Evolutionary conservation across 2,329 filamentous ascomycete genomes (phyloP).

Genomic region (Neofusicoccum ribis): DNA sequence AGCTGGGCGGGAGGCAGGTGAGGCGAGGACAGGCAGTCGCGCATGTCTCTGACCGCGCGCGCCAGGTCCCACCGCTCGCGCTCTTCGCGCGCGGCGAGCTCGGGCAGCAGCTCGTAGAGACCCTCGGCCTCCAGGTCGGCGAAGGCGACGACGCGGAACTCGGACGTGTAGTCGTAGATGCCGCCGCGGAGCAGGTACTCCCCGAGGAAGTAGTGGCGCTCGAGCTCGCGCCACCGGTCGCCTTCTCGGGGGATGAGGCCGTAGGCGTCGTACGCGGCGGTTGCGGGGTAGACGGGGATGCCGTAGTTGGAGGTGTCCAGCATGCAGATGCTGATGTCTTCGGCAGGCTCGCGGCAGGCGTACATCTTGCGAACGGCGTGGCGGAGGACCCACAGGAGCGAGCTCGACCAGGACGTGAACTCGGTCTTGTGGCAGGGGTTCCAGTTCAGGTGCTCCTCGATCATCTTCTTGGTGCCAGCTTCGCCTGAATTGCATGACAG

Average conservation of each 20-base stretch:
- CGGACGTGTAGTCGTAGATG: neutral
- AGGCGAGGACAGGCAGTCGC: no score
- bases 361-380: neutral
- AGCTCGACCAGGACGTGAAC: conserved; percentile 14
- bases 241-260: neutral
- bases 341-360: neutral
- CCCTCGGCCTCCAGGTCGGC: neutral
- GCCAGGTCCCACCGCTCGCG: neutral
- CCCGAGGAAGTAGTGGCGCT: conserved; percentile 4
- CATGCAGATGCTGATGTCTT: neutral
- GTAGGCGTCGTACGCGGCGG: neutral
- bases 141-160: neutral
- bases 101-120: neutral
- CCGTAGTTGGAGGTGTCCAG: neutral
- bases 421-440: neutral
- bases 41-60: neutral
- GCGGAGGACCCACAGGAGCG: conserved; percentile 1
- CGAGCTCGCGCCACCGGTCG: neutral
- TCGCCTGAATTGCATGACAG: neutral
- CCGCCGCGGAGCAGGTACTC: conserved; percentile 1
- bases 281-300: neutral
- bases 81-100: neutral
- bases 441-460: neutral
- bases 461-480: neutral
- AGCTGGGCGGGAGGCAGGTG: no score